Base-by-base conservation (phyloP, 768 basidiomycete genomes). In the Suillus weaverae region DNA sequence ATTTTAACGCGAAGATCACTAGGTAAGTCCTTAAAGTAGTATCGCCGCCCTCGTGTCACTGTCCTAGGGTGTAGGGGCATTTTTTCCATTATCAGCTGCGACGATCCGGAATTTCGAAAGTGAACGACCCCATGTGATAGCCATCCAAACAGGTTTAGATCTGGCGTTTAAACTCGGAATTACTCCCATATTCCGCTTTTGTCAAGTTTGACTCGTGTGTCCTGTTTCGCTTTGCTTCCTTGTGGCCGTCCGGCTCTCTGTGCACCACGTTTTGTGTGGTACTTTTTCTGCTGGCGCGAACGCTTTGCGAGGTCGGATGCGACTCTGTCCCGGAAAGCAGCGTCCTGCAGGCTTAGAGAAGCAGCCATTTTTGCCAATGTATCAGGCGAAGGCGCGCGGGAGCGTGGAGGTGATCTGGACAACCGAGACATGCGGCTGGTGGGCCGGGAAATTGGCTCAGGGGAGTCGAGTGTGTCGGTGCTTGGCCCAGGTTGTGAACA, bases 211-310 rank as follows among this genome's bases (percentile, higher is more conserved):
- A 92, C 83, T 64, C 85, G 81, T 36, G 77, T 84, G 70, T 94
- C 91, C 71, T 88, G 87, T 78, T 94, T 96, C 62, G 89, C 89
- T 74, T 96, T 96, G 73, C 91, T 94, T 26, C 94, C 94, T 68
- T 88, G 87, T 30, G 87, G 80, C 44, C 92, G 81, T 32, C 91
- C 91, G 35, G 82, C 85, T 62, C 86, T 81, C 62, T 85, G 83
- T 4, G 81, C 81, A 8, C 84, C 82, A 66, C 88, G 85, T 76
- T 89, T 92, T 1, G 91, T 87, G 78, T 96, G 94, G 73, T 91
- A 85, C 73, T 92, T 92, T 64, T 84, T 83, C 71, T 90, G 84
- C 69, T 91, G 84, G 64, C 84, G 84, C 22, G 85, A 82, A 4
- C 86, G 87, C 71, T 86, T 88, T 3, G 81, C 76, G 22, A 92